Evolutionary conservation across 2,329 filamentous ascomycete species (phyloP), one percentile per base, ranked within the genome.

Genomic region (Aphanoascus verrucosus): DNA sequence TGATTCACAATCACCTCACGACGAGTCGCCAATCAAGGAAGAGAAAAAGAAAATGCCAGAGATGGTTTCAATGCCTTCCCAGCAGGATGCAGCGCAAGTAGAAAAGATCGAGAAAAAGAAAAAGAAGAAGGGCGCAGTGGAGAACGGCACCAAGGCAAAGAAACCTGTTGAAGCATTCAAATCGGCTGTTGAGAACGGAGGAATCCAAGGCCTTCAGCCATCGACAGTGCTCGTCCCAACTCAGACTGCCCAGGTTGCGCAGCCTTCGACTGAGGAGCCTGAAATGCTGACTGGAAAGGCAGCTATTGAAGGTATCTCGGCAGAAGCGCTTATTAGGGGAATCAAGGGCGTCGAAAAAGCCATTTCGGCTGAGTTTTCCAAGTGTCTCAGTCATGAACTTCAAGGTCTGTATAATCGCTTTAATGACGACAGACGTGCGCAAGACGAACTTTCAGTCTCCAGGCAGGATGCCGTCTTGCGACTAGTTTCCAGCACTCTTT

Each of bases 21-120:
- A 61, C 41, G 60, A 64, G 20, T 72, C 69, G 2, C 66, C 70
- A 7, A 62, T 66, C 9, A 74, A 76, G 62, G 55, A 72, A 17
- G 54, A 64, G 8, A 67, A 67, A 54, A 75, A 76, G 55, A 72
- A 74, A 55, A 59, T 68, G 1, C 64, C 53, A 35, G 70, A 72
- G 15, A 66, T 60, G 56, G 15, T 58, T 55, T 38, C 57, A 56
- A 31, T 58, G 57, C 3, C 54, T 53, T 49, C 68, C 19, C 55
- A 65, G 56, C 67, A 56, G 49, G 61, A 52, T 45, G 67, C 68
- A 42, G 49, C 63, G 9, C 52, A 64, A 14, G 20, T 38, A 1
- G 83, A 86, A 57, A 85, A 82, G 69, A 62, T 71, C 1, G 85
- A 88, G 62, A 86, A 84, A 73, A 87, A 80, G 64, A 79, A 88